Conservation (phyloP, 768 basidiomycete species). For the Lactifluus echinatus region DNA sequence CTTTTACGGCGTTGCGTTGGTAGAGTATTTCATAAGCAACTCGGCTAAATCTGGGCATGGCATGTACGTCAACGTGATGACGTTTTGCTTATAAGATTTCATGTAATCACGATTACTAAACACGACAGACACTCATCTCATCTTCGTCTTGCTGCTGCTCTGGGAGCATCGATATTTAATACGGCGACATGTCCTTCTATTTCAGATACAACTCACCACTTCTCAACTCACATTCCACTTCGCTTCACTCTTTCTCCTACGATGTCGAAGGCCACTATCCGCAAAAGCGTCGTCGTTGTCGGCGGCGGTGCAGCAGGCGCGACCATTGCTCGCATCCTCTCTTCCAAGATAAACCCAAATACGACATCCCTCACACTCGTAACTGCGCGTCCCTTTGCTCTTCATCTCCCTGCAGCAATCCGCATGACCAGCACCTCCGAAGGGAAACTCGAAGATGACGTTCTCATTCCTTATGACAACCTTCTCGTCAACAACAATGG, state of each 20-base stretch:
- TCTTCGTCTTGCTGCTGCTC: too few relatives aligned
- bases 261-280: slow-evolving; percentile 9
- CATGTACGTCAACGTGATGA: too few relatives aligned
- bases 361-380: slow-evolving; percentile 48
- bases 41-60: too few relatives aligned
- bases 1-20: too few relatives aligned
- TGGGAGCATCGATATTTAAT: too few relatives aligned
- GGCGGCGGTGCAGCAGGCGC: too few relatives aligned
- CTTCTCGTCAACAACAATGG: slow-evolving; percentile 15
- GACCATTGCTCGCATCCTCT: slow-evolving; percentile 38
- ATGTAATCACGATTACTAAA: too few relatives aligned
- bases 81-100: too few relatives aligned
- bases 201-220: background rate
- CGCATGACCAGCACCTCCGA: slow-evolving; percentile 44
- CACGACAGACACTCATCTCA: too few relatives aligned
- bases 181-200: too few relatives aligned
- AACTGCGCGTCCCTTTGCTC: slow-evolving; percentile 40
- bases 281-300: slow-evolving; percentile 38
- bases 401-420: slow-evolving; percentile 42
- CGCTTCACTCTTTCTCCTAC: background rate
- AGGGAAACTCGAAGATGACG: slow-evolving; percentile 28
- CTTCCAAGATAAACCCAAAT: slow-evolving; percentile 39
- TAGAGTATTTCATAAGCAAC: too few relatives aligned
- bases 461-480: slow-evolving; percentile 15
- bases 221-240: too few relatives aligned